Base-by-base conservation (phyloP, 768 basidiomycete species). In the Mycena floridula region DNA sequence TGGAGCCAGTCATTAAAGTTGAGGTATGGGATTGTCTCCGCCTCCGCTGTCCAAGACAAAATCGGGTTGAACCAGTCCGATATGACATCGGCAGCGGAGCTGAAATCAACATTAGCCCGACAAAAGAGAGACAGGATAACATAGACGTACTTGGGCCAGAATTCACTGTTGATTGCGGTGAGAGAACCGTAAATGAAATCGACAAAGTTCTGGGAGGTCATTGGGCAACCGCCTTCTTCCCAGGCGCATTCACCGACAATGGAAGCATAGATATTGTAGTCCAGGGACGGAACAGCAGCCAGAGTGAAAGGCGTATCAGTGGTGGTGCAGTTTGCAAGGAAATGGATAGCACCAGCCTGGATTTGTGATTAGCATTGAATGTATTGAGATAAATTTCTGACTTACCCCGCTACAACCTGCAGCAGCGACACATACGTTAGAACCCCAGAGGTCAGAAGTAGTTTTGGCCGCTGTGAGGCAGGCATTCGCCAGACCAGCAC, bases 191-290 rank as follows among this genome's bases (percentile, higher is more conserved):
- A 54, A 36, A 51, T 32, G 37, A 52, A 46, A 37, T 54, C 53
- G 30, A 54, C 47, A 32, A 38, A 54, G 38, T 51, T 51, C 40
- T 52, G 53, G 37, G 51, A 41, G 20, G 53, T 54, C 38, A 54
- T 52, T 12, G 53, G 53, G 42, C 53, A 54, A 4, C 50, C 53
- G 9, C 36, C 38, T 20, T 30, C 27, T 37, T 40, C 40, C 40
- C 45, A 54, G 18, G 53, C 53, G 35, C 53, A 54, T 13, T 49
- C 45, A n/a, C 53, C 53, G 25, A 54, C 53, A 25, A 54, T 54
- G 22, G 15, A 8, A 9, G 53, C 53, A 26, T 54, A 54, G 23
- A 49, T 40, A 26, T 25, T 46, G 30, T 50, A 50, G 28, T 50
- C 49, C 22, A 50, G 36, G 23, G 45, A 46, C n/a, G 16, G 18